Percentiles rank a stretch among this genome's conserved stretches.
Conservation (phyloP, 192 early-diverging fungal species). For the Coemansia umbellata region DNA sequence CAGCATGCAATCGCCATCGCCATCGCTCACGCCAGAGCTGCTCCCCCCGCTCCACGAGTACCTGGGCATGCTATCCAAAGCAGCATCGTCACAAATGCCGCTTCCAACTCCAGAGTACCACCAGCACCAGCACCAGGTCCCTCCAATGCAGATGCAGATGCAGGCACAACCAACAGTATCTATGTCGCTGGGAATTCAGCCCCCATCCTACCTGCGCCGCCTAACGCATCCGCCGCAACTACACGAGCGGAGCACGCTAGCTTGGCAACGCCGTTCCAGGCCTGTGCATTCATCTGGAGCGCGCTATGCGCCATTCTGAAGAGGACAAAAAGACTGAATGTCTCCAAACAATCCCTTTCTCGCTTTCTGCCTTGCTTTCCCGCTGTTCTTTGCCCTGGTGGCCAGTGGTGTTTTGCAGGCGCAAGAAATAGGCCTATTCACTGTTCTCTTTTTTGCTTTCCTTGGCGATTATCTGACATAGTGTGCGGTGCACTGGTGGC, state of each 20-base stretch:
- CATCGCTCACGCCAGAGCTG: not conserved
- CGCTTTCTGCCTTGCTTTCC: not conserved
- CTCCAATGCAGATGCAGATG: too few relatives aligned
- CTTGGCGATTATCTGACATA: too few relatives aligned
- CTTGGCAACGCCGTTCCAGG: conserved; percentile 1
- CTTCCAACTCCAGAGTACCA: not conserved
- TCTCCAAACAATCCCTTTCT: not conserved
- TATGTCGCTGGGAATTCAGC: not conserved
- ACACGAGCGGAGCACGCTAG: conserved; percentile 5
- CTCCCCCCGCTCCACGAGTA: conserved; percentile 21
- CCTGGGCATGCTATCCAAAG: conserved; percentile 24
- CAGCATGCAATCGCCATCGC: conserved; percentile 2
- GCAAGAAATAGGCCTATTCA: too few relatives aligned
- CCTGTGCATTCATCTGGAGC: conserved; percentile 1
- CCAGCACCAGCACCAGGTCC: not conserved
- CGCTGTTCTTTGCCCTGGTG: not conserved
- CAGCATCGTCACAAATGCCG: conserved; percentile 15
- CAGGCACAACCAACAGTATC: not conserved
- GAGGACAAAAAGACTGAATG: not conserved
- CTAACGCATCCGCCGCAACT: conserved; percentile 3
- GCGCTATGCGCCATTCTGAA: conserved; percentile 22
- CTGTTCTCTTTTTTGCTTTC: too few relatives aligned
- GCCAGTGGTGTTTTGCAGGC: too few relatives aligned
- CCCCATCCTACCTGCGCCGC: conserved; percentile 1
- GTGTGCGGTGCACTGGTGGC: too few relatives aligned